Percentiles rank a stretch among this genome's conserved stretches.
phyloP scores from a whole-genome alignment of 352 stramenopile species.

The Hyaloperonospora arabidopsidis region DNA sequence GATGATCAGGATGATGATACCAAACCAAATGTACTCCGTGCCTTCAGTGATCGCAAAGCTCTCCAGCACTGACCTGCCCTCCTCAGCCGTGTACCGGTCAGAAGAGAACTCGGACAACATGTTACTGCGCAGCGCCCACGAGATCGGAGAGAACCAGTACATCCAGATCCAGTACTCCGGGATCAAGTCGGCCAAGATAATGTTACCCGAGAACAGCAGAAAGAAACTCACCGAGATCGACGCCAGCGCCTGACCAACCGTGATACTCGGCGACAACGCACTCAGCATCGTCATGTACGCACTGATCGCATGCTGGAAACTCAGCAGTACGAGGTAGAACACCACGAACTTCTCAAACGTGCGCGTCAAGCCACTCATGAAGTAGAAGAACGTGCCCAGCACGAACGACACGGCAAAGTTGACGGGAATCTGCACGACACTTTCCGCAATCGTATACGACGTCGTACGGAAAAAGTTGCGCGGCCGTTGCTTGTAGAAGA shows the following conservation, averaged over 20 bases:
- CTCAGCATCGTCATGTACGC: slow-evolving; percentile 62
- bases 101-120: slow-evolving; percentile 61
- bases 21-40: slow-evolving; percentile 40
- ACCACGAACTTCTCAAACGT: slow-evolving; percentile 69
- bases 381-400: slow-evolving; percentile 78
- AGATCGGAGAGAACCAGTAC: slow-evolving; percentile 64
- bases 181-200: slow-evolving; percentile 60
- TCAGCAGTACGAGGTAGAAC: slow-evolving; percentile 66
- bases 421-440: slow-evolving; percentile 53
- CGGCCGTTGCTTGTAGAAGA: slow-evolving; percentile 88
- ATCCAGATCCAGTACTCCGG: slow-evolving; percentile 74
- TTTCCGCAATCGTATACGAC: slow-evolving; percentile 72
- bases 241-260: slow-evolving; percentile 40
- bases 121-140: slow-evolving; percentile 46
- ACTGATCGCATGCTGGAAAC: slow-evolving; percentile 66
- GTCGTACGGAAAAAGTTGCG: slow-evolving; percentile 86
- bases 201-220: slow-evolving; percentile 72
- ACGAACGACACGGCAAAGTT: slow-evolving; percentile 58
- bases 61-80: slow-evolving; percentile 21
- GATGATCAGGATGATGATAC: slow-evolving; percentile 25
- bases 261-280: slow-evolving; percentile 49
- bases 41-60: slow-evolving; percentile 38
- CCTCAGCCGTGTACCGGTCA: slow-evolving; percentile 24
- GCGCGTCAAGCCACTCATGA: slow-evolving; percentile 75
- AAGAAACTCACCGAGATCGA: slow-evolving; percentile 56